A percentile compares a stretch with the other conserved stretches of the same genome.
These are phyloP conservation scores for Sporisorium graminicola DNA, from an alignment of 1,284 basidiomycete genomes.

Conservation along the genomic window DNA sequence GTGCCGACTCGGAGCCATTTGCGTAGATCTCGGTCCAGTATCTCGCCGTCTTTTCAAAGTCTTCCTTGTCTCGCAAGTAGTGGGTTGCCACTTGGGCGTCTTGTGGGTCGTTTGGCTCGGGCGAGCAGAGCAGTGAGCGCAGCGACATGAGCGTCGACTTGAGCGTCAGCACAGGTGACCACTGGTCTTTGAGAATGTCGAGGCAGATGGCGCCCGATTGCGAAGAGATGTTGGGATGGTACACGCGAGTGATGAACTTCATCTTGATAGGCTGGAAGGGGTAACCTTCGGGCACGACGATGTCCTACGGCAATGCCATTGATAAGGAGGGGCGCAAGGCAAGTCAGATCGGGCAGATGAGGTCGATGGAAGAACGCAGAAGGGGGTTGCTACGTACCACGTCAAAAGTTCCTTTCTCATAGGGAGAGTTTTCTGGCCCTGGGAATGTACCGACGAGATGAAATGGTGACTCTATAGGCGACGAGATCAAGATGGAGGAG, in stretches of 20 bases:
- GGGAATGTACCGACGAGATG: conserved; percentile 57
- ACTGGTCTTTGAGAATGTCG: conserved; percentile 76
- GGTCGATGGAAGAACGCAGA: not conserved
- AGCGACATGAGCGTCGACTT: conserved; percentile 96
- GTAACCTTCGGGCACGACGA: conserved; percentile 89
- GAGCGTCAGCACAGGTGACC: conserved; percentile 77
- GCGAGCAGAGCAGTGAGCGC: conserved; percentile 93
- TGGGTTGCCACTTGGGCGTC: conserved; percentile 95
- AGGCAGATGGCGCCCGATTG: conserved; percentile 92
- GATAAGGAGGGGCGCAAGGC: not conserved
- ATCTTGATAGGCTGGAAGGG: conserved; percentile 98
- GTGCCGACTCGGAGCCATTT: conserved; percentile 48
- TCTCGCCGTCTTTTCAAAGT: conserved; percentile 90
- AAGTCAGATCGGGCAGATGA: not conserved
- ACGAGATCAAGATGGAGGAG: not conserved
- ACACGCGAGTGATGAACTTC: conserved; percentile 79
- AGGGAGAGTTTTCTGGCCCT: conserved; percentile 80
- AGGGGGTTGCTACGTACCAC: conserved; percentile 75
- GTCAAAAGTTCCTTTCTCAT: conserved; percentile 91
- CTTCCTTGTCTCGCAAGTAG: conserved; percentile 85
- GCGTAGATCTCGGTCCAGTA: conserved; percentile 78
- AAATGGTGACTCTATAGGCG: conserved; percentile 40
- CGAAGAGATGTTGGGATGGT: conserved; percentile 96
- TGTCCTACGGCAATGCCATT: conserved; percentile 76
- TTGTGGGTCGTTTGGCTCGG: conserved; percentile 96